Conservation (phyloP, 2,329 filamentous ascomycete species). For the Triangularia setosa region DNA sequence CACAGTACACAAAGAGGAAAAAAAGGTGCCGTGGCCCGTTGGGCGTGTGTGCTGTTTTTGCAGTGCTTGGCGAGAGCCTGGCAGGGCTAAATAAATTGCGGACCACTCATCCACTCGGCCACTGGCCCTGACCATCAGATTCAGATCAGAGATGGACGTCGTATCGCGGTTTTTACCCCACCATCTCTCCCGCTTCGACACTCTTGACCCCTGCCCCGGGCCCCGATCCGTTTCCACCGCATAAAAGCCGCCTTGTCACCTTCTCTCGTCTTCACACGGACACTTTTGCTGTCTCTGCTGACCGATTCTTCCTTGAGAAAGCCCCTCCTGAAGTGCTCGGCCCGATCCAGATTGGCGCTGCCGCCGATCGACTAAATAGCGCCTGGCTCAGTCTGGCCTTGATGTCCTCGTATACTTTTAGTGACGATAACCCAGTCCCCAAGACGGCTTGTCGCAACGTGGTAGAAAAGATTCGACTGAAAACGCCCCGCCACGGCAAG, state of each 20-base stretch:
- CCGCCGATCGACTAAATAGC: not conserved
- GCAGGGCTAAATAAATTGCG: slow-evolving; percentile 6
- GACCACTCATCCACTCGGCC: not conserved
- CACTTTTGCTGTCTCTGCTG: not conserved
- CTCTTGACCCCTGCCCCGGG: no score
- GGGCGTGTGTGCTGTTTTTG: not conserved
- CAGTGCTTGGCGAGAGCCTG: slow-evolving; percentile 6
- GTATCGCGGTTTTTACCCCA: slow-evolving; percentile 10
- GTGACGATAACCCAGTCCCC: not conserved
- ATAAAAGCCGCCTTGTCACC: no score
- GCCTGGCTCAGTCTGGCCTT: not conserved
- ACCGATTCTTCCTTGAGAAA: not conserved
- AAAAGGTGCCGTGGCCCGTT: no score
- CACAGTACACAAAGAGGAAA: no score
- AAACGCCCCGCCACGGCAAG: not conserved
- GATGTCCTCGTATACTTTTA: not conserved
- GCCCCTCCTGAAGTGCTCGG: not conserved
- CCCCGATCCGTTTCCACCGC: not conserved
- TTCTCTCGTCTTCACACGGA: not conserved
- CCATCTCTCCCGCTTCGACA: slow-evolving; percentile 10
- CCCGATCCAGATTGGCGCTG: not conserved
- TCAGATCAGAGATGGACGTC: not conserved
- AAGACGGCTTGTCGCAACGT: not conserved
- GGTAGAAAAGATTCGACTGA: not conserved
- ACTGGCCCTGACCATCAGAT: not conserved